Evolutionary conservation across 169 alveolate species (phyloP).

Genomic region (Plasmodium billcollinsi): DNA sequence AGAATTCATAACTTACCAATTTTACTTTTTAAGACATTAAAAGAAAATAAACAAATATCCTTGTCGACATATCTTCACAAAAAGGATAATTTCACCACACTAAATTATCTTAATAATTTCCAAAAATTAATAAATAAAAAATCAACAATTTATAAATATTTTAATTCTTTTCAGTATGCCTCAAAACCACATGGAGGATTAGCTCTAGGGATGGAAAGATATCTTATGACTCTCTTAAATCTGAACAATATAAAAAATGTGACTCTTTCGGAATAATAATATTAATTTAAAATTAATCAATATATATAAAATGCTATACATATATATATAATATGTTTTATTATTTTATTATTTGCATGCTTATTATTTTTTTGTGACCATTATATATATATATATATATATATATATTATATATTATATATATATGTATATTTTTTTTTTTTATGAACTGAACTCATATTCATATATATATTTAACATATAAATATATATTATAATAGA

Average conservation of each 20-base stretch:
- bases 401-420: too few species aligned
- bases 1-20: constrained; percentile 47
- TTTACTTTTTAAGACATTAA: constrained; percentile 13
- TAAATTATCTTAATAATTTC: constrained; percentile 12
- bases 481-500: too few species aligned
- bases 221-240: constrained; percentile 21
- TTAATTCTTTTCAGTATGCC: constrained; percentile 39
- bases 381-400: too few species aligned
- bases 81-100: neutral
- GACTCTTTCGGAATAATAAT: neutral
- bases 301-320: too few species aligned
- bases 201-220: constrained; percentile 61
- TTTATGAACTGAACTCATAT: too few species aligned
- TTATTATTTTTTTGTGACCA: too few species aligned
- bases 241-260: constrained; percentile 20
- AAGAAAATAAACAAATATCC: neutral
- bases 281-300: too few species aligned
- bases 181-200: constrained; percentile 68
- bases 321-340: neutral
- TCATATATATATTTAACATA: too few species aligned
- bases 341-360: too few species aligned
- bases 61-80: neutral
- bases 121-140: constrained; percentile 12
- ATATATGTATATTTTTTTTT: too few species aligned
- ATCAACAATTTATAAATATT: constrained; percentile 26